A percentile compares a stretch with the other conserved stretches of the same genome.
Conservation (phyloP, 805 yeast species). For the Candida namnaoensis region DNA sequence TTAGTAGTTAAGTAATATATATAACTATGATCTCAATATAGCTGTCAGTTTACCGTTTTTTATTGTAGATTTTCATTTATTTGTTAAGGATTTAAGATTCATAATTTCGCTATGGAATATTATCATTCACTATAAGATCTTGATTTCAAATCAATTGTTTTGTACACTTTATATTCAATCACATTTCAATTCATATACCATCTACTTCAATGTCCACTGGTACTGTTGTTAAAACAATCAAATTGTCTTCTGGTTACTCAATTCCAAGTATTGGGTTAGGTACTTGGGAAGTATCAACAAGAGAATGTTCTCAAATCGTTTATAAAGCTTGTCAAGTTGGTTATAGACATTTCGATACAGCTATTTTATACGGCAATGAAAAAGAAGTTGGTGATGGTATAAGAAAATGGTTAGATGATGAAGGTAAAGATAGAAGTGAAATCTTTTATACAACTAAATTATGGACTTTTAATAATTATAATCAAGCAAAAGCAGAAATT, state of each 20-base stretch:
- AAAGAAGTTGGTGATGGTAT: constrained; percentile 53
- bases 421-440: constrained; percentile 37
- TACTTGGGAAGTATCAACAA: constrained; percentile 33
- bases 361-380: constrained; percentile 59
- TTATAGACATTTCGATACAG: constrained; percentile 73
- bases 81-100: too few species aligned
- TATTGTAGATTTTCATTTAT: too few species aligned
- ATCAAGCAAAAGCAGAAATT: constrained; percentile 49
- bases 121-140: too few species aligned
- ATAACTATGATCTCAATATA: too few species aligned
- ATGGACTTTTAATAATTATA: constrained; percentile 46
- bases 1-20: too few species aligned
- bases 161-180: too few species aligned
- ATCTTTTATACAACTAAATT: constrained; percentile 63
- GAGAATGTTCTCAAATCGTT: constrained; percentile 33
- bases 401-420: constrained; percentile 37
- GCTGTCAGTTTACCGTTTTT: too few species aligned
- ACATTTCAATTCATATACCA: too few species aligned
- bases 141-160: too few species aligned
- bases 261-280: constrained; percentile 56
- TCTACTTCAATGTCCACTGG: too few species aligned
- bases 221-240: constrained; percentile 2
- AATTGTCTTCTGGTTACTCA: constrained; percentile 41
- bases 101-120: too few species aligned
- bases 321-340: constrained; percentile 54